Base-by-base conservation (phyloP, 148 eudicot species). In the Simmondsia chinensis region DNA sequence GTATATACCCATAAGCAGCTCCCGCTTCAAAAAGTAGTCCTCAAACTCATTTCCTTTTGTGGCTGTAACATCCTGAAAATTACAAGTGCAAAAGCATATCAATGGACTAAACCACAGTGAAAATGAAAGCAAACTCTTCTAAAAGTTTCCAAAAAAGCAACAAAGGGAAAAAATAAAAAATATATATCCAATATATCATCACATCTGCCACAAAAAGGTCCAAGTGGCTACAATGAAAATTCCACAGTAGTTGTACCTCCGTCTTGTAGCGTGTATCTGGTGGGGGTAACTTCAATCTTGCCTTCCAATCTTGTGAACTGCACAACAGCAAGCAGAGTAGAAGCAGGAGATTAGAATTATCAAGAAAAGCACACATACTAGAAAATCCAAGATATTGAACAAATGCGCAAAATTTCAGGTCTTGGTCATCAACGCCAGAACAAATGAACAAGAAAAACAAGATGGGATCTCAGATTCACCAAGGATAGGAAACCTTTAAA, bases 21-120 rank as follows among this genome's bases (percentile, higher is more conserved):
- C 95, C 4, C 87, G 83, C 59, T 86, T 86, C 14, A 87, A 53
- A 68, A 80, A 80, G 59, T 87, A 80, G 46, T 83, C 96, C 52
- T 80, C 96, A 67, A 87, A 87, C 17, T 87, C 94, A 52, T 87
- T 87, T 56, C 96, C 96, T 61, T 87, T 83, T n/a, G 96, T 83
- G 12, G 94, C 96, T 10, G 96, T 83, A 33, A 87, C 96, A 65
- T 87, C 96, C 96, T 83, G 70, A 29, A 22, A n/a, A 27, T 25
- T n/a, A 6, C 19, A 47, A 33, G 13, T 1, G 5, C 48, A 18
- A 21, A 48, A 9, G 25, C 34, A 18, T 22, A 21, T 14, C 39
- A 8, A 16, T n/a, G 20, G 21, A 17, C 20, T 38, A 2, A 20
- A 26, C 4, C n/a, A 52, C 21, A 28, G 34, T 22, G 16, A 8